phyloP scores from a whole-genome alignment of 2,329 filamentous ascomycete species.

The Xylariaceae sp. region DNA sequence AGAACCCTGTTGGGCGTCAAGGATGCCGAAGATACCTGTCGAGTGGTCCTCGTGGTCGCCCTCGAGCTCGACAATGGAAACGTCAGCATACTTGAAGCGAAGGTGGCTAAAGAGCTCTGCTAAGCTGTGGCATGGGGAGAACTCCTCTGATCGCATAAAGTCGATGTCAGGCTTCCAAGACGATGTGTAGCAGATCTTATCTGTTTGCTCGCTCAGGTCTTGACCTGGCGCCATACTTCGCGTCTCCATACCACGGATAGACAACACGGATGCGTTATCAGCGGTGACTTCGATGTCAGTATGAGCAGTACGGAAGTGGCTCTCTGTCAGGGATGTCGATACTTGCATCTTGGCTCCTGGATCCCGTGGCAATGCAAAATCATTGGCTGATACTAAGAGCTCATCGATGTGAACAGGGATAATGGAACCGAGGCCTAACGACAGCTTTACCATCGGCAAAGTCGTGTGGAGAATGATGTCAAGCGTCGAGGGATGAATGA shows the following conservation, averaged over 20 bases:
- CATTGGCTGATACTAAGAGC: constrained; percentile 6
- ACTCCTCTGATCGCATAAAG: constrained; percentile 5
- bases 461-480: constrained; percentile 16
- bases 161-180: constrained; percentile 14
- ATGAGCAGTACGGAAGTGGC: constrained; percentile 12
- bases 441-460: constrained; percentile 7
- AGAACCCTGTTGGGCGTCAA: background rate
- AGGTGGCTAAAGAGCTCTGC: constrained; percentile 7
- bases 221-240: constrained; percentile 8
- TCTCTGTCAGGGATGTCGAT: constrained; percentile 7
- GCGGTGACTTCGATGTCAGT: constrained; percentile 1
- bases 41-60: background rate
- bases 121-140: background rate
- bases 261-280: background rate
- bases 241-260: constrained; percentile 9
- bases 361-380: background rate
- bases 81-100: constrained; percentile 8
- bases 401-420: constrained; percentile 19
- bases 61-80: constrained; percentile 2
- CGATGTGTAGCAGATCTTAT: constrained; percentile 12
- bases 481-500: constrained; percentile 18
- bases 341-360: constrained; percentile 7
- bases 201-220: too few relatives aligned
- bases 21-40: background rate
- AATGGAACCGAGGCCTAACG: constrained; percentile 12